Evolutionary conservation across 257 asterid species (phyloP).

Genomic region (Solanum gandarillasii): DNA sequence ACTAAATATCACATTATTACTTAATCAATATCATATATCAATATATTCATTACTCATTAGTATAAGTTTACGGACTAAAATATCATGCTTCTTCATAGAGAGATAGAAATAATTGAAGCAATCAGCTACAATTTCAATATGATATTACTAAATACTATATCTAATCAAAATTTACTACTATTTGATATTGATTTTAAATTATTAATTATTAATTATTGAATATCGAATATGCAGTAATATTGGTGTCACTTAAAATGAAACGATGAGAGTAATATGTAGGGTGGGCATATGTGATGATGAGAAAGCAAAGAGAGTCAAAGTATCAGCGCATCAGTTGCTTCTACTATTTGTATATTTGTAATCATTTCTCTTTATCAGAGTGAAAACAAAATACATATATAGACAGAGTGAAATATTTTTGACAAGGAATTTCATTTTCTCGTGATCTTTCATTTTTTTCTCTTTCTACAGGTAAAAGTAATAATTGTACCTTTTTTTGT

Average conservation of each 20-base stretch:
- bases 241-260: too few species aligned
- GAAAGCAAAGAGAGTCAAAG: background rate
- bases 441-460: background rate
- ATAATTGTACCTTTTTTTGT: background rate
- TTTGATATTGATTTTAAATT: too few species aligned
- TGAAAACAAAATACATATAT: background rate
- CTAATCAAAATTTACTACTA: too few species aligned
- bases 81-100: accelerated
- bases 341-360: conserved; percentile 11
- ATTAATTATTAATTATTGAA: too few species aligned
- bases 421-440: background rate
- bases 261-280: too few species aligned
- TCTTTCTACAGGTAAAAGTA: background rate
- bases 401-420: background rate
- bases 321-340: conserved; percentile 10
- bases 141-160: accelerated
- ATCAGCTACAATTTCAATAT: too few species aligned
- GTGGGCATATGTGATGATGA: background rate
- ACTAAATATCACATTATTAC: too few species aligned
- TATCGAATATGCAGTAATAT: too few species aligned
- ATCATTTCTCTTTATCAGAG: conserved; percentile 5
- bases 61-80: too few species aligned
- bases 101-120: background rate
- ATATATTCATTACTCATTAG: accelerated
- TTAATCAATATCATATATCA: too few species aligned